Conservation (phyloP, 257 asterid species). For the Solanum chiquidenum region DNA sequence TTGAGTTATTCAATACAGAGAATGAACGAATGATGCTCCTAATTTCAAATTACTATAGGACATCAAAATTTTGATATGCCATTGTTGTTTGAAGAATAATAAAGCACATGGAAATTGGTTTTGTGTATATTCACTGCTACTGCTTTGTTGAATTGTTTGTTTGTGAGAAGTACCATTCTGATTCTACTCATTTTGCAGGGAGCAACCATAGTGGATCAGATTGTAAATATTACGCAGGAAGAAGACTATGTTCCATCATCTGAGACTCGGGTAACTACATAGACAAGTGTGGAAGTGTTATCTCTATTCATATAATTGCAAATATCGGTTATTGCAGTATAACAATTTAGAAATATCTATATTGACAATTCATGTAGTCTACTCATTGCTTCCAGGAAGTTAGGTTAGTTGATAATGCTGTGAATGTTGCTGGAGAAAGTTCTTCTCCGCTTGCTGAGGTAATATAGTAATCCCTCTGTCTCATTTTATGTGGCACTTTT, state of each 20-base stretch:
- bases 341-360: neutral
- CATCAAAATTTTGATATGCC: neutral
- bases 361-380: neutral
- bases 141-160: neutral
- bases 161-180: neutral
- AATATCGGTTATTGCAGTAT: neutral
- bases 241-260: constrained; percentile 48
- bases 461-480: neutral
- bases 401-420: constrained; percentile 27
- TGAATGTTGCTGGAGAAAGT: constrained; percentile 20
- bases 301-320: constrained; percentile 1
- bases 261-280: constrained; percentile 31
- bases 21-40: neutral
- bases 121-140: neutral
- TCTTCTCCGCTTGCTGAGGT: constrained; percentile 52
- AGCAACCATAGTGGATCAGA: constrained; percentile 78
- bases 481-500: neutral
- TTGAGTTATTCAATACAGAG: neutral
- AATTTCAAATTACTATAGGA: neutral
- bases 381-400: constrained; percentile 26
- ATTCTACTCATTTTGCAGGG: constrained; percentile 36
- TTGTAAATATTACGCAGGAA: constrained; percentile 46
- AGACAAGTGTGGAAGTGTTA: neutral
- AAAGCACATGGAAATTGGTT: neutral
- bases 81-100: neutral